phyloP scores from a whole-genome alignment of 1,284 basidiomycete genomes.

The Leccinum angustisporum region DNA sequence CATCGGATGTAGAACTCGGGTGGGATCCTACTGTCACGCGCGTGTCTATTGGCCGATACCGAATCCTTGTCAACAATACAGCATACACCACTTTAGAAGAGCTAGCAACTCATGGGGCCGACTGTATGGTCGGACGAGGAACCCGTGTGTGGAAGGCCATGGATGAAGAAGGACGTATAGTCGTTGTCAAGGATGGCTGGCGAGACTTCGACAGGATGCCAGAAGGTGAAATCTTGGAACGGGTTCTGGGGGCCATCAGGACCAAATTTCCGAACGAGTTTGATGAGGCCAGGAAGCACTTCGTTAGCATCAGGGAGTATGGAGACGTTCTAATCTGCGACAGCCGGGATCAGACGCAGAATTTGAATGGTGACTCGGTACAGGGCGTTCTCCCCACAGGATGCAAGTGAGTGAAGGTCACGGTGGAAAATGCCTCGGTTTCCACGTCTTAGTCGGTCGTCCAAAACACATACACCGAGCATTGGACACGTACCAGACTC shows the following conservation, averaged over 20 bases:
- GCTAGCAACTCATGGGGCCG: conserved; percentile 7
- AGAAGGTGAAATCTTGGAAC: conserved; percentile 3
- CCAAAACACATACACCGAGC: neutral
- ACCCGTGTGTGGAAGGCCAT: conserved; percentile 11
- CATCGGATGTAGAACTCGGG: conserved; percentile 5
- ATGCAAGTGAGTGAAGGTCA: neutral
- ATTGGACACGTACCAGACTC: neutral
- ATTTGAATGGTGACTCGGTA: neutral
- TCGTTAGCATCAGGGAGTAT: conserved; percentile 4
- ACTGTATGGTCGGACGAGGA: conserved; percentile 9
- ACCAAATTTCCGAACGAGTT: conserved; percentile 1
- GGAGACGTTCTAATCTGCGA: conserved; percentile 1
- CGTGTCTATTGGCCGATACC: conserved; percentile 2
- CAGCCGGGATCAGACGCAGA: neutral
- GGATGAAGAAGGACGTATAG: neutral
- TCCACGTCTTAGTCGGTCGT: neutral
- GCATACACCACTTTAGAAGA: neutral
- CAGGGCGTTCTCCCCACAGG: neutral
- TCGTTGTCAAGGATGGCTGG: conserved; percentile 14
- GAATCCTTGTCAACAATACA: neutral
- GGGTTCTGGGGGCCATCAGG: neutral
- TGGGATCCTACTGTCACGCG: conserved; percentile 19
- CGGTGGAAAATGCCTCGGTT: neutral
- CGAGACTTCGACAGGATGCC: neutral
- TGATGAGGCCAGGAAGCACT: neutral